Evolutionary conservation across 2,329 filamentous ascomycete genomes (phyloP), one percentile per base, ranked within the genome.

Genomic region (Aspergillus quadrilineatus): DNA sequence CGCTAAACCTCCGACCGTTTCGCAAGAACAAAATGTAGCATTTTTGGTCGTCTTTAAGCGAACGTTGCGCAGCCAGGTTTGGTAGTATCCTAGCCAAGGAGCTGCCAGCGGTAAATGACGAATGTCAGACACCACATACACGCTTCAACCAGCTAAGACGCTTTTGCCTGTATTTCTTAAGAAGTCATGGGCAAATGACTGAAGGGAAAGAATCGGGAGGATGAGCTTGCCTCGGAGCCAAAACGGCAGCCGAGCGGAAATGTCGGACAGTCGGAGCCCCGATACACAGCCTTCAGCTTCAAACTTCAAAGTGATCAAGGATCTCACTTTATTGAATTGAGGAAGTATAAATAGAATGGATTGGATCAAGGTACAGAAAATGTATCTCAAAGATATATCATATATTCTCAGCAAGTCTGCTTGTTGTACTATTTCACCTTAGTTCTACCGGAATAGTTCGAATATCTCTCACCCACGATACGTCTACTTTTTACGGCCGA

Each of bases 271-370:
- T 44, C 49, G 26, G 41, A n/a, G 39, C 49, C 28, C 39, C 37
- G 29, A 42, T 30, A 26, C 12, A 32, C 39, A 15, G 29, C 37
- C 14, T 15, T 29, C 8, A 12, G n/a, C 44, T 6, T 15, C 6
- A n/a, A 42, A 17, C n/a, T 42, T 2, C 17, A 22, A 28, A 37
- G 34, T 28, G 10, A 45, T 42, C 4, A 4, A 37, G 34, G 9
- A 5, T 14, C 34, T 14, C 14, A 14, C 2, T 22, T 22, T 5
- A 37, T 22, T 42, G n/a, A 6, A 22, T 17, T 3, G 49, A 7
- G n/a, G 22, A 28, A 22, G 15, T 53, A 48, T 57, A 53, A 57
- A 57, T 57, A 57, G 28, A 42, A 53, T 28, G 12, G 29, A 22
- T 30, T 6, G 7, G 30, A 10, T 2, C 34, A 12, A 9, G 28